A percentile compares a stretch with the other conserved stretches of the same genome.
Conservation (phyloP, 129 eudicot genomes). For the Flaveria sonorensis region DNA sequence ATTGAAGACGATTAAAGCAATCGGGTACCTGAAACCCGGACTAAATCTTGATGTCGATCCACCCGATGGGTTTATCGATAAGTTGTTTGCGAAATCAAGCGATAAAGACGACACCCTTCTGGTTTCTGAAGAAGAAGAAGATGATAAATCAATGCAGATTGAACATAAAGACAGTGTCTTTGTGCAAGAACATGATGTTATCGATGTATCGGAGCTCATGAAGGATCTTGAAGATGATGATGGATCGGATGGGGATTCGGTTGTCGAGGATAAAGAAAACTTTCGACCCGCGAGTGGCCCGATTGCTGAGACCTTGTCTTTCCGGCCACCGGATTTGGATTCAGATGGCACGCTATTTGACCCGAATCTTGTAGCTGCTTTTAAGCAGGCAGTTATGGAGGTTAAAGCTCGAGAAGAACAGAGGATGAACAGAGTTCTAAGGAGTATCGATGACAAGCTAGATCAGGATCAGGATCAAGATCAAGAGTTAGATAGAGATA, state of each 20-base stretch:
- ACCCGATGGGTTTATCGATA: constrained; percentile 36
- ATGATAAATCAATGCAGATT: constrained; percentile 9
- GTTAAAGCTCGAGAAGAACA: constrained; percentile 53
- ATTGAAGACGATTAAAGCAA: constrained; percentile 66
- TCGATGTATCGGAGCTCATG: constrained; percentile 72
- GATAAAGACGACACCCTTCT: constrained; percentile 28
- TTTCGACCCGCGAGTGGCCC: constrained; percentile 34
- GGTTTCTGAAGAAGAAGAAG: constrained; percentile 28
- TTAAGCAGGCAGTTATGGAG: constrained; percentile 63
- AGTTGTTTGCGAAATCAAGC: constrained; percentile 40
- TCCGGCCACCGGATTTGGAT: constrained; percentile 73
- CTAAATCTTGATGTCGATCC: constrained; percentile 32
- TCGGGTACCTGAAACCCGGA: constrained; percentile 71
- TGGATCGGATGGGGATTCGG: constrained; percentile 33
- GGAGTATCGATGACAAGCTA: constrained; percentile 7
- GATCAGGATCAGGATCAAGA: constrained; percentile 15
- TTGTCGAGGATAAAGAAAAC: constrained; percentile 62
- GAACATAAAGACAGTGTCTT: constrained; percentile 18
- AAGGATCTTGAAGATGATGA: constrained; percentile 59
- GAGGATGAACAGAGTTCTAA: constrained; percentile 33
- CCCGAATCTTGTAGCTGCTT: constrained; percentile 72
- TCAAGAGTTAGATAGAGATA: not conserved
- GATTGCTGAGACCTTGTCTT: constrained; percentile 35
- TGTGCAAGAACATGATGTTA: constrained; percentile 59
- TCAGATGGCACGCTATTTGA: constrained; percentile 60